These are phyloP conservation scores for Suhomyces maxii DNA, from an alignment of 1,139 yeast species.

Conservation along the genomic window DNA sequence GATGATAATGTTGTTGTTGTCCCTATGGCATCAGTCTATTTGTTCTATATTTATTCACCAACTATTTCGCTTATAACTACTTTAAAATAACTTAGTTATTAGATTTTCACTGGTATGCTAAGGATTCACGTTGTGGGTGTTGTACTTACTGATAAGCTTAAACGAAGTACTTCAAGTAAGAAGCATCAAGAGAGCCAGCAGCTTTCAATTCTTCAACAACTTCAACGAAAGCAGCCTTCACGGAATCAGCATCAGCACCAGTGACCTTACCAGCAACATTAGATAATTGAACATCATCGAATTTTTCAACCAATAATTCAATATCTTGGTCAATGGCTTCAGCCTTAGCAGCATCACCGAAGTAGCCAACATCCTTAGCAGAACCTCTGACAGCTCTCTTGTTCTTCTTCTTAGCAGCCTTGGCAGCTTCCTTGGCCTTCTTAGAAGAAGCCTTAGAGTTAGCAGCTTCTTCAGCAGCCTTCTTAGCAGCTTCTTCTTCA, in stretches of 20 bases:
- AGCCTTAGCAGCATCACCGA: constrained; percentile 71
- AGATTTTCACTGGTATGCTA: too few relatives aligned
- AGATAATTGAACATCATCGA: constrained; percentile 74
- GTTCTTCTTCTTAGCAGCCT: constrained; percentile 95
- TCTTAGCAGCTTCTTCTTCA: constrained; percentile 72
- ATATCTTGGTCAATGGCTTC: constrained; percentile 75
- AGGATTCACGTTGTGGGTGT: neutral
- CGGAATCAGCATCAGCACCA: constrained; percentile 51
- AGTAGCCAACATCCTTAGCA: constrained; percentile 82
- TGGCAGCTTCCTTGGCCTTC: constrained; percentile 97
- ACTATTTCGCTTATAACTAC: too few relatives aligned
- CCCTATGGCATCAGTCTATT: too few relatives aligned
- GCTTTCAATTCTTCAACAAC: constrained; percentile 44
- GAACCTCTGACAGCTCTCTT: constrained; percentile 87
- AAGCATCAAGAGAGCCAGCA: constrained; percentile 32
- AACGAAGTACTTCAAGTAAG: constrained; percentile 38
- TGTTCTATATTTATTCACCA: too few relatives aligned
- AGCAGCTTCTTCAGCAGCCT: constrained; percentile 76
- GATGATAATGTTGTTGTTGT: too few relatives aligned
- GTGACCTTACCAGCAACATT: constrained; percentile 64
- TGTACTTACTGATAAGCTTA: neutral
- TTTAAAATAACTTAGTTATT: too few relatives aligned
- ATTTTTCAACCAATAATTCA: constrained; percentile 72
- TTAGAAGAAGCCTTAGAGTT: constrained; percentile 67
- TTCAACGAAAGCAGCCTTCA: constrained; percentile 52